Conservation (phyloP, 208 protist species). For the Phytomonas francai region DNA sequence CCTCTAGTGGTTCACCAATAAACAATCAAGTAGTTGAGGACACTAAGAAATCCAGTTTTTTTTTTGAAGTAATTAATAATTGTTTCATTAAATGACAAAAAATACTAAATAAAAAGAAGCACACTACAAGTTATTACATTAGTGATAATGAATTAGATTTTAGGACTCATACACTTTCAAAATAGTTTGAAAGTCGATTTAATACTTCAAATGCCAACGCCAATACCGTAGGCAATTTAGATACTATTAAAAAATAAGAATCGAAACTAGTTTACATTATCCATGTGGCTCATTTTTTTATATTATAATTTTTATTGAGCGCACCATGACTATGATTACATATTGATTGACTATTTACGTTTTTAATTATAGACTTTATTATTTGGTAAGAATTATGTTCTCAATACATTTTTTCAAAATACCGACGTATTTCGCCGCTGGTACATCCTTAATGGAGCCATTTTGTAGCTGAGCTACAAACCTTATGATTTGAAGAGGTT, state of each 20-base stretch:
- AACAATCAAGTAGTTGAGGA: background rate
- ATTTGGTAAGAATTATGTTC: slow-evolving; percentile 45
- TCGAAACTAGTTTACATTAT: too few relatives aligned
- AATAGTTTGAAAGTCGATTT: too few relatives aligned
- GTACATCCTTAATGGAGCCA: slow-evolving; percentile 28
- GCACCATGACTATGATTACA: background rate
- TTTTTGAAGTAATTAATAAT: slow-evolving; percentile 9
- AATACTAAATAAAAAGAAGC: too few relatives aligned
- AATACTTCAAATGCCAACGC: too few relatives aligned
- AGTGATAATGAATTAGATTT: too few relatives aligned
- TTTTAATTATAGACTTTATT: slow-evolving; percentile 6
- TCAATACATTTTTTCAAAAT: slow-evolving; percentile 62
- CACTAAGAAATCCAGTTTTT: background rate
- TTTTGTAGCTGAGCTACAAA: slow-evolving; percentile 33
- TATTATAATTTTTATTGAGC: slow-evolving; percentile 1
- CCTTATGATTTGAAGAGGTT: slow-evolving; percentile 33
- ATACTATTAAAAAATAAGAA: too few relatives aligned
- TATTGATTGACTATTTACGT: background rate
- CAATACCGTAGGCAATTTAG: too few relatives aligned
- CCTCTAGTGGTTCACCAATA: slow-evolving; percentile 7
- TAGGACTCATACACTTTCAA: too few relatives aligned
- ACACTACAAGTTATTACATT: too few relatives aligned
- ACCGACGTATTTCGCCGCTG: slow-evolving; percentile 44
- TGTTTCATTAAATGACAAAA: background rate
- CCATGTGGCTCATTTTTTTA: too few relatives aligned